Conservation (phyloP, 2,329 filamentous ascomycete genomes). For the Pezicula radicicola region DNA sequence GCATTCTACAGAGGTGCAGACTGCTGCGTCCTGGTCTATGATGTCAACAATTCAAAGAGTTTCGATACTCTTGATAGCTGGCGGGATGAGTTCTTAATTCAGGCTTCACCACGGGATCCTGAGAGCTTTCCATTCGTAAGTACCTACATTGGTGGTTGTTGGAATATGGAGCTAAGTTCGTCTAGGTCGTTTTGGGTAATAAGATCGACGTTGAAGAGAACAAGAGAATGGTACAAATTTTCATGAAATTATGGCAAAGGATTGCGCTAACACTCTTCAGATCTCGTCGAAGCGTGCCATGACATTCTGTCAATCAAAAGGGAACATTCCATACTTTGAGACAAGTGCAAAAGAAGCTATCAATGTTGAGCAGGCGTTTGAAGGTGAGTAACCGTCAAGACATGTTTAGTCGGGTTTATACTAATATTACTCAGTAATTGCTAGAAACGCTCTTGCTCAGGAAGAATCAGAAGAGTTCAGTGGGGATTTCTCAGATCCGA, state of each 20-base stretch:
- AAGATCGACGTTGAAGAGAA: conserved; percentile 99
- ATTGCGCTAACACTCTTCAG: conserved; percentile 37
- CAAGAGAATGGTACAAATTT: conserved; percentile 74
- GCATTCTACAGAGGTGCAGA: conserved; percentile 97
- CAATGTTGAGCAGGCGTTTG: conserved; percentile 89
- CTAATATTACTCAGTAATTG: conserved; percentile 66
- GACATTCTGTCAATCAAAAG: conserved; percentile 97
- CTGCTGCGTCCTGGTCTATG: conserved; percentile 96
- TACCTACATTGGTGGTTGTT: conserved; percentile 12
- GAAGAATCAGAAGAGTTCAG: conserved; percentile 98
- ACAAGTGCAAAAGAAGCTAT: conserved; percentile 98
- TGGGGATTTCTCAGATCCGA: conserved; percentile 95
- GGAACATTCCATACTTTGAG: conserved; percentile 97
- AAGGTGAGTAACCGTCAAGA: conserved; percentile 38
- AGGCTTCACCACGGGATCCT: conserved; percentile 92
- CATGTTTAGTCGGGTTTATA: conserved; percentile 3
- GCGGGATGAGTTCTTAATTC: conserved; percentile 97
- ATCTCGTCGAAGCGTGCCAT: conserved; percentile 95
- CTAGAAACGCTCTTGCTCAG: conserved; percentile 89
- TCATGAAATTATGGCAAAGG: not conserved
- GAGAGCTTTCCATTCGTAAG: conserved; percentile 96
- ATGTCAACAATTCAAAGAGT: conserved; percentile 99
- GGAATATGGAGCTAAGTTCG: conserved; percentile 9
- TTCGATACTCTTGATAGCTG: conserved; percentile 98
- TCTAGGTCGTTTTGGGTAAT: conserved; percentile 89